These are phyloP conservation scores for Acaromyces ingoldii DNA, from an alignment of 1,284 basidiomycete genomes.

Conservation along the genomic window DNA sequence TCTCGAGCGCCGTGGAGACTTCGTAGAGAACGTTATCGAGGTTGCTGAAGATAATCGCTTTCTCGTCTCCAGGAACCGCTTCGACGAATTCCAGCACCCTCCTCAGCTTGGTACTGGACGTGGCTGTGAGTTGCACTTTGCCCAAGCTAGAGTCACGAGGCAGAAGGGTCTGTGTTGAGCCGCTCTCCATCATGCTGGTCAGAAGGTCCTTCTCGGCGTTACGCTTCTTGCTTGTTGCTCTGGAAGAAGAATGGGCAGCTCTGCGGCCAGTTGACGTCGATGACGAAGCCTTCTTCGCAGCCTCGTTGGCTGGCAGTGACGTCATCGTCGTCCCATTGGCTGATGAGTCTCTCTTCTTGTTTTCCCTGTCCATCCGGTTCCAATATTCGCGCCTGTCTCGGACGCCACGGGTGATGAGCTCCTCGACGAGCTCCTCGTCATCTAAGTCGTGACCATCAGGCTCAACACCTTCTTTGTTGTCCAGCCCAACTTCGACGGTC, in stretches of 20 bases:
- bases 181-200: neutral
- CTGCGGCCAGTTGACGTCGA: no score
- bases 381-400: neutral
- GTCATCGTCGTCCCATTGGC: no score
- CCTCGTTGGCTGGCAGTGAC: no score
- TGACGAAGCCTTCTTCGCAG: no score
- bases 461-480: no score
- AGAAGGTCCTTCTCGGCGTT: neutral
- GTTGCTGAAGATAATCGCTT: slow-evolving; percentile 15
- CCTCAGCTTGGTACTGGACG: neutral
- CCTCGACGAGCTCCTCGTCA: slow-evolving; percentile 11
- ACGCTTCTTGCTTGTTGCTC: neutral
- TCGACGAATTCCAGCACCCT: neutral
- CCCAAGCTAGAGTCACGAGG: neutral
- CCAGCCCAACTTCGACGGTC: no score
- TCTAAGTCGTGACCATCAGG: no score
- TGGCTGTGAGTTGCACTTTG: neutral
- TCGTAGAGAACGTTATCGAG: slow-evolving; percentile 13
- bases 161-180: neutral
- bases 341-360: no score
- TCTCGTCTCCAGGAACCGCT: slow-evolving; percentile 1
- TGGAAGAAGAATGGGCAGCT: no score
- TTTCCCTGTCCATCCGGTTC: neutral
- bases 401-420: slow-evolving; percentile 11
- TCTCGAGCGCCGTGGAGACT: slow-evolving; percentile 10